Evolutionary conservation across 805 yeast species (phyloP), one percentile per base, ranked within the genome.

Genomic region (Wickerhamiella bombiphila): DNA sequence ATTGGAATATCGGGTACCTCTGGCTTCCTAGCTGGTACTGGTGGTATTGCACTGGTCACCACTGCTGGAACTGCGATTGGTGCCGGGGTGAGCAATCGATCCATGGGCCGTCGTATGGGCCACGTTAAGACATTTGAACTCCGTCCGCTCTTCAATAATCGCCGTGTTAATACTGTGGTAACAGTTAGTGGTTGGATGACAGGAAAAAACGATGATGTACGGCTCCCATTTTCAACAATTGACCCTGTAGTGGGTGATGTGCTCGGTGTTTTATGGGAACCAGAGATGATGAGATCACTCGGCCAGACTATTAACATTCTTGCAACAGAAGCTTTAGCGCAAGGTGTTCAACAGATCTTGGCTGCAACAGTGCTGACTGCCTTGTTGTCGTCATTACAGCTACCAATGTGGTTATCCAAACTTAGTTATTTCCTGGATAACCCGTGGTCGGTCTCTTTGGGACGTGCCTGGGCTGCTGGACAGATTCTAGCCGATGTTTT

Each of bases 161-260:
- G 80, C 54, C 66, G 98, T 36, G 76, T 93, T 3, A 88, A 83
- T 53, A 63, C 86, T 47, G 79, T 88, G 38, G 60, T 91, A 15
- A 86, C 96, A 2, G 85, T 93, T 0, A 74, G 93, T 37, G 99
- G 99, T 1, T 91, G 99, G 99, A 85, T 91, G 88, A 78, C 77
- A 38, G 93, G 95, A 56, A 78, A 76, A 42, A 73, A 76, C 50
- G 99, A 91, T 73, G 99, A 91, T 68, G 88, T 91, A 16, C 68
- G 99, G 53, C 68, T 91, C 44, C 98, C 98, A 2, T 91, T 86
- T 54, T 80, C 94, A 1, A 91, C 98, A 0, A 80, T 91, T 6
- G 98, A 93, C 53, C 98, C 98, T 0, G 82, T 88, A 0, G 85
- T 88, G 88, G 99, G 99, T 14, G 99, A 91, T 55, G 60, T 91